A percentile compares a stretch with the other conserved stretches of the same genome.
Evolutionary conservation across 345 rosid genomes (phyloP).

Genomic region (Linum trigynum): DNA sequence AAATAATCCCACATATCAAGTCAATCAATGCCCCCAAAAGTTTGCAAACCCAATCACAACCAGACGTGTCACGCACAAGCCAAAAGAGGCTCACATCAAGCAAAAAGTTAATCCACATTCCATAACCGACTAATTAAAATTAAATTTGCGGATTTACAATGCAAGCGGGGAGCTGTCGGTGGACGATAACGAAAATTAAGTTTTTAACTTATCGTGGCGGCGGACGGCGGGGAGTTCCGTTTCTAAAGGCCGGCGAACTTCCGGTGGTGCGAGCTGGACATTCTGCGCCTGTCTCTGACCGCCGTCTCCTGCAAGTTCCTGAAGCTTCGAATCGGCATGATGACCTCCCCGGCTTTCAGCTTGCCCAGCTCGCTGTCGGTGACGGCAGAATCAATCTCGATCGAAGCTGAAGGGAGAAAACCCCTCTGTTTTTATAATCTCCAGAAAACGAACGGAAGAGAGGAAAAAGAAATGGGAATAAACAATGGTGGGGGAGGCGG

Average conservation of each 20-base stretch:
- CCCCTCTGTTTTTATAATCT: background rate
- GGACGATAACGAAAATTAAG: too few species aligned
- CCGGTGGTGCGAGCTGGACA: slow-evolving; percentile 38
- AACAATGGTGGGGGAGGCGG: background rate
- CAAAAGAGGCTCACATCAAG: too few species aligned
- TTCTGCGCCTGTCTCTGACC: slow-evolving; percentile 16
- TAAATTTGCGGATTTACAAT: too few species aligned
- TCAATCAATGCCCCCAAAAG: too few species aligned
- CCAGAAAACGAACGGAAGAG: background rate
- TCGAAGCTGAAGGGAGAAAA: slow-evolving; percentile 17
- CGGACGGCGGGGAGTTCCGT: background rate
- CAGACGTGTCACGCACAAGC: too few species aligned
- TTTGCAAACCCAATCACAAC: too few species aligned
- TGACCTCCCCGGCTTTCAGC: slow-evolving; percentile 32
- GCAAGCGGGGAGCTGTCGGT: too few species aligned
- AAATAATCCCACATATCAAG: too few species aligned
- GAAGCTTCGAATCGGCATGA: slow-evolving; percentile 52
- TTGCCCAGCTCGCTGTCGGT: slow-evolving; percentile 26
- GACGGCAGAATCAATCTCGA: slow-evolving; percentile 27
- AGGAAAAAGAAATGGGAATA: background rate
- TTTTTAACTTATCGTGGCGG: background rate
- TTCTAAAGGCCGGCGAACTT: slow-evolving; percentile 54
- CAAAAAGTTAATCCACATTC: too few species aligned
- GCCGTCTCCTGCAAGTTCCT: slow-evolving; percentile 52
- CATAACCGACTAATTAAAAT: too few species aligned